Evolutionary conservation across 257 asterid genomes (phyloP).

Genomic region (Lycium barbarum): DNA sequence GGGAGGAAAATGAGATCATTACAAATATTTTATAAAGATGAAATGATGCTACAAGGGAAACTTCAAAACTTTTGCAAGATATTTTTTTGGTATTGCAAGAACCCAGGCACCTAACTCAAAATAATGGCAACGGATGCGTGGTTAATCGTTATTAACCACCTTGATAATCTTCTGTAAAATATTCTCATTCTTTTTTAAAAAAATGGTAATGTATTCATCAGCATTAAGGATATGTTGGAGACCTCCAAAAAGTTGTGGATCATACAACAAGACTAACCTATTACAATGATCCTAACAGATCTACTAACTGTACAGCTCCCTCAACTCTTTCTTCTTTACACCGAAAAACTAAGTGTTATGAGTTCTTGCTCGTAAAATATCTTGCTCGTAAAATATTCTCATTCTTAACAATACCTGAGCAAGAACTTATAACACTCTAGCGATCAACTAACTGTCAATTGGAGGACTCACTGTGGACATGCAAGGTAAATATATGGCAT

Average conservation of each 20-base stretch:
- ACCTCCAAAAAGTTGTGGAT: too few relatives aligned
- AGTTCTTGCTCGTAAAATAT: not conserved
- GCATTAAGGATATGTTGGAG: too few relatives aligned
- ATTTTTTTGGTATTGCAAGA: slow-evolving; percentile 8
- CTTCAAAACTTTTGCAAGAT: slow-evolving; percentile 26
- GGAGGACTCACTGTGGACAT: slow-evolving; percentile 4
- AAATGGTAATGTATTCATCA: too few relatives aligned
- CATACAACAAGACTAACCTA: too few relatives aligned
- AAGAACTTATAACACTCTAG: not conserved
- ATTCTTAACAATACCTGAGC: not conserved
- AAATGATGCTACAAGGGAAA: not conserved
- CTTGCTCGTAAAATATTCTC: not conserved
- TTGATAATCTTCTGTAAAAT: not conserved
- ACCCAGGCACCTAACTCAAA: slow-evolving; percentile 11
- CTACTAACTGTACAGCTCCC: too few relatives aligned
- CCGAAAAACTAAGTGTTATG: too few relatives aligned
- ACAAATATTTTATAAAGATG: slow-evolving; percentile 21
- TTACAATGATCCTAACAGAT: too few relatives aligned
- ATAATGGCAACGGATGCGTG: not conserved
- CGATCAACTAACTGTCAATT: not conserved
- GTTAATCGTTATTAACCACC: not conserved
- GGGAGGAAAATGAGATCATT: slow-evolving; percentile 10
- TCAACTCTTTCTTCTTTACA: too few relatives aligned
- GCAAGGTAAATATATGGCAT: slow-evolving; percentile 16
- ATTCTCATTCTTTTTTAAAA: not conserved